phyloP scores from a whole-genome alignment of 140 eudicot genomes.

The Stevia rebaudiana region DNA sequence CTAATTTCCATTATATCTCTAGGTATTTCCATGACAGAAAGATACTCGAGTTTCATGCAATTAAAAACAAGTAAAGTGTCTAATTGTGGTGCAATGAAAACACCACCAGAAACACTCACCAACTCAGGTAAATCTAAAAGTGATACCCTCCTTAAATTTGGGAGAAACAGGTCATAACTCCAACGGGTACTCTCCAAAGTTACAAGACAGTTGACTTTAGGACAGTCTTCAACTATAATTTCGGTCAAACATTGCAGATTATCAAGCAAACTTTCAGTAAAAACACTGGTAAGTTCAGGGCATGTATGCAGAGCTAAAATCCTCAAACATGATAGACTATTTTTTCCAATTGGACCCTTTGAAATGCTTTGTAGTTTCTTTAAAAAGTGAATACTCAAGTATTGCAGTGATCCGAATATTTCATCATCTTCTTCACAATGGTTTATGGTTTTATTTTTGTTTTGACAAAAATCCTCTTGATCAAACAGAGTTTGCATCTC shows the following conservation, averaged over 20 bases:
- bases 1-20: slow-evolving; percentile 6
- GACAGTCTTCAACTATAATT: slow-evolving; percentile 34
- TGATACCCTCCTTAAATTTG: slow-evolving; percentile 19
- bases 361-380: slow-evolving; percentile 23
- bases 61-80: slow-evolving; percentile 24
- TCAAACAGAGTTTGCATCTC: slow-evolving; percentile 22
- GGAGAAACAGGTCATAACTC: slow-evolving; percentile 8
- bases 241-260: slow-evolving; percentile 21
- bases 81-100: slow-evolving; percentile 21
- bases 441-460: neutral
- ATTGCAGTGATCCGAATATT: slow-evolving; percentile 16
- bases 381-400: slow-evolving; percentile 28
- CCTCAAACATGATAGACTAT: slow-evolving; percentile 10
- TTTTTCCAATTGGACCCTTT: slow-evolving; percentile 22
- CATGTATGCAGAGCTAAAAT: slow-evolving; percentile 28
- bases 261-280: slow-evolving; percentile 12
- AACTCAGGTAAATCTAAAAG: slow-evolving; percentile 31
- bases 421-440: neutral
- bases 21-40: slow-evolving; percentile 19
- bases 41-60: slow-evolving; percentile 22
- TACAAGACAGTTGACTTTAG: slow-evolving; percentile 27
- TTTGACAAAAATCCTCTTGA: slow-evolving; percentile 7
- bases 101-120: slow-evolving; percentile 29
- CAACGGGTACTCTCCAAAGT: neutral
- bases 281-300: slow-evolving; percentile 31